Evolutionary conservation across 352 stramenopile genomes (phyloP), one percentile per base, ranked within the genome.

Genomic region (Phytophthora megakarya): DNA sequence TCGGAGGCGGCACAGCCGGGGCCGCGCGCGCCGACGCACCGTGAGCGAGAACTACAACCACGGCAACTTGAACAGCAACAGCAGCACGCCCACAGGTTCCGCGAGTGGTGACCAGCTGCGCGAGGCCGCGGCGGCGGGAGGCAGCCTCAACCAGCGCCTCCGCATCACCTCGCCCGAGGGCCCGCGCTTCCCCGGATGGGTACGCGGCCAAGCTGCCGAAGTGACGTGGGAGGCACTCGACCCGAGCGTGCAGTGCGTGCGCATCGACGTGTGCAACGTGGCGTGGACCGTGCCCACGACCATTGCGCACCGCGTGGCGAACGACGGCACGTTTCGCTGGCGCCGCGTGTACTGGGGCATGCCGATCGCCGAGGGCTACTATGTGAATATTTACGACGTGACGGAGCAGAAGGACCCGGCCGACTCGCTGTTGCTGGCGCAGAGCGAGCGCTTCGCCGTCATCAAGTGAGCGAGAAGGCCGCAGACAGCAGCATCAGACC

Each of bases 341-440:
- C 80, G 76, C 32, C 80, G 81, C 26, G 86, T 95, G 49, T 89
- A 92, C 44, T 95, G 86, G 86, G 86, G 86, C 54, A 87, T 95
- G 83, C 86, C 86, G 13, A 95, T 93, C 58, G 80, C 73, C 35
- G 81, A 90, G 49, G 83, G 81, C 58, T 95, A 95, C 75, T 95
- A 90, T 74, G 76, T 95, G 52, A 93, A 93, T 72, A 89, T 93
- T 70, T 95, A 93, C 75, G 85, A 90, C 68, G 81, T 84, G 45
- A 88, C 81, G 39, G 75, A 86, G 52, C 67, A 85, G 59, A 68
- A 72, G 48, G 71, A 78, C 43, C 64, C 71, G 30, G 67, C 60
- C 23, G 63, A 76, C 38, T 56, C 84, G 40, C 55, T 78, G 61
- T 60, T 92, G 60, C 70, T 92, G 33, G 81, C 80, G 11, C 71